Evolutionary conservation across 257 asterid genomes (phyloP).

Genomic region (Solanum corneliomulleri): DNA sequence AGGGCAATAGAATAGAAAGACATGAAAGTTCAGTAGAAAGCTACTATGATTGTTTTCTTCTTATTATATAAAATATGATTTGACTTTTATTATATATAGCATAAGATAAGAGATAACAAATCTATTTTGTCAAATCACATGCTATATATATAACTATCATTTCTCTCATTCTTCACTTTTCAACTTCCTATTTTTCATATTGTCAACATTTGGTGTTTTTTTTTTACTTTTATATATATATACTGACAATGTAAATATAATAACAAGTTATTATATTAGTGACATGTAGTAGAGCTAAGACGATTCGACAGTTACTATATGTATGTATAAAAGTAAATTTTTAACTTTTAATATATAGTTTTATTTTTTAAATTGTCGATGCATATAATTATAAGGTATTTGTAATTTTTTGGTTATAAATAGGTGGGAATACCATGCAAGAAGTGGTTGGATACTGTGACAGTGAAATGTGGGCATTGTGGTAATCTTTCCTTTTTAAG

Average conservation of each 20-base stretch:
- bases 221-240: background rate
- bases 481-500: constrained; percentile 83
- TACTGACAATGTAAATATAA: background rate
- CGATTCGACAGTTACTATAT: background rate
- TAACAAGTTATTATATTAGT: background rate
- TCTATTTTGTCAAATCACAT: background rate
- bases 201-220: background rate
- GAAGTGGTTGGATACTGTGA: constrained; percentile 88
- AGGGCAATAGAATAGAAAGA: background rate
- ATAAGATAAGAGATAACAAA: background rate
- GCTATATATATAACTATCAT: background rate
- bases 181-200: background rate
- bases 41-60: background rate
- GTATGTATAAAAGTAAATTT: background rate
- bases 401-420: background rate
- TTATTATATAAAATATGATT: background rate
- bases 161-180: background rate
- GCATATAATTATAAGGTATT: background rate
- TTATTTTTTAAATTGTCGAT: background rate
- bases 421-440: constrained; percentile 93
- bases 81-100: background rate
- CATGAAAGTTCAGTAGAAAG: background rate
- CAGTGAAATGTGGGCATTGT: constrained; percentile 98
- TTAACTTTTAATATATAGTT: too few species aligned
- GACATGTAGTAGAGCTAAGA: background rate